Base-by-base conservation (phyloP, 2,329 filamentous ascomycete genomes). In the Aspergillus texensis region DNA sequence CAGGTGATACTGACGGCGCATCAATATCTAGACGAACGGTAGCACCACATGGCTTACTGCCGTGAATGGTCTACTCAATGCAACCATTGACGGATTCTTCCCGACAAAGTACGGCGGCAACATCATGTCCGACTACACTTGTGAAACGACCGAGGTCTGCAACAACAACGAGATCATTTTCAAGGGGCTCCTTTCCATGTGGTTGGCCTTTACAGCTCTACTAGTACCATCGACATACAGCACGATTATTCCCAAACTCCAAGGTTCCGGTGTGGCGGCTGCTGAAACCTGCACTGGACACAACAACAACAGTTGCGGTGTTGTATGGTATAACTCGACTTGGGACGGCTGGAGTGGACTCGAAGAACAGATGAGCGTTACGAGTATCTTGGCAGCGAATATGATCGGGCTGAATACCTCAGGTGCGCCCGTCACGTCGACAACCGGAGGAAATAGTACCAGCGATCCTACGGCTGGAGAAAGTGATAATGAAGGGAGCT, bases 91-190 rank as follows among this genome's bases (percentile, higher is more conserved):
- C n/a, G 74, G 76, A 11, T 88, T 88, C 72, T 88, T 88, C 77
- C 81, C 81, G 1, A 11, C 32, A 16, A 61, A 76, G 30, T 64
- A 77, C 21, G 71, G 74, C 48, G 72, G 85, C 30, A 83, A 83
- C 61, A 82, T 89, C 66, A 86, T 89, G 64, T 86, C 80, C 66
- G 91, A 94, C 75, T 78, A 86, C 4, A 81, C 87, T 11, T 94
- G 91, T 78, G 90, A 93, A 69, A 78, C 82, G 2, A 78, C 72
- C 2, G 72, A 75, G 24, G 83, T 79, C 24, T 94, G 92, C 80
- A 89, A 89, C 62, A 82, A 85, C 63, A 91, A 94, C 72, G 90
- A 93, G 82, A 77, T 87, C 62, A 86, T 87, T 1, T 93, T 90
- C 84, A 92, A 92, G 77, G 89, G 89, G 48, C 88, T 89, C 62